Percentiles rank a stretch among this genome's conserved stretches.
phyloP scores from a whole-genome alignment of 2,329 filamentous ascomycete species.

The Sclerotinia spermophila region DNA sequence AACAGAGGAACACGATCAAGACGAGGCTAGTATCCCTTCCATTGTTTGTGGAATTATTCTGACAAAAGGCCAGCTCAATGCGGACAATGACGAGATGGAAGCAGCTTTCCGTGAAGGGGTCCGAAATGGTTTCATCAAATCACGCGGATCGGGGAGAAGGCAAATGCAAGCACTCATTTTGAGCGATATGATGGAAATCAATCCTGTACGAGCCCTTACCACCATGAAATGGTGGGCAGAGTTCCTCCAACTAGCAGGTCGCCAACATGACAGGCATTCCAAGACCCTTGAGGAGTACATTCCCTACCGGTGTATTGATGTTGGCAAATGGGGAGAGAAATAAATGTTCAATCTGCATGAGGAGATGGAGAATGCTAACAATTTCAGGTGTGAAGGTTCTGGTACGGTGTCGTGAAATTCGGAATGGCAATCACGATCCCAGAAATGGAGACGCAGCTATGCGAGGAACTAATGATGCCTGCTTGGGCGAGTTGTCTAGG shows the following conservation, averaged over 20 bases:
- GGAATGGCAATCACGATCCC: constrained; percentile 40
- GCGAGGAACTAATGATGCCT: constrained; percentile 30
- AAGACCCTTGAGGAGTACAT: constrained; percentile 33
- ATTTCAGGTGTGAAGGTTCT: no score
- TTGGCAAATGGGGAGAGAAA: constrained; percentile 33
- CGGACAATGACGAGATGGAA: not conserved
- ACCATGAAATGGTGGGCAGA: constrained; percentile 34
- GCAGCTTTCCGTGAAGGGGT: constrained; percentile 10
- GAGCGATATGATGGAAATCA: constrained; percentile 35
- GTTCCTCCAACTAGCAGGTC: constrained; percentile 22
- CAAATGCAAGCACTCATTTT: constrained; percentile 27
- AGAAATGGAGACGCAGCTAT: constrained; percentile 37
- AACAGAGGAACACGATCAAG: not conserved
- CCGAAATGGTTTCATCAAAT: constrained; percentile 10
- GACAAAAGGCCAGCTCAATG: not conserved
- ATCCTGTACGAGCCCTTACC: constrained; percentile 28
- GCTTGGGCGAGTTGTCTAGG: no score
- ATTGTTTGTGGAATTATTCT: not conserved
- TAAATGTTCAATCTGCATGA: not conserved
- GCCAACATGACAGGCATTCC: constrained; percentile 24
- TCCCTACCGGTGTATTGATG: constrained; percentile 33
- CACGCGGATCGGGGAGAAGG: constrained; percentile 19
- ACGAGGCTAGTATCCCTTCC: not conserved
- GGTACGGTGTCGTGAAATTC: constrained; percentile 39
- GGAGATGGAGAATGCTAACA: no score